Percentiles rank a stretch among this genome's conserved stretches.
Evolutionary conservation across 2,329 filamentous ascomycete species (phyloP).

Genomic region (Aspergillus sergii): DNA sequence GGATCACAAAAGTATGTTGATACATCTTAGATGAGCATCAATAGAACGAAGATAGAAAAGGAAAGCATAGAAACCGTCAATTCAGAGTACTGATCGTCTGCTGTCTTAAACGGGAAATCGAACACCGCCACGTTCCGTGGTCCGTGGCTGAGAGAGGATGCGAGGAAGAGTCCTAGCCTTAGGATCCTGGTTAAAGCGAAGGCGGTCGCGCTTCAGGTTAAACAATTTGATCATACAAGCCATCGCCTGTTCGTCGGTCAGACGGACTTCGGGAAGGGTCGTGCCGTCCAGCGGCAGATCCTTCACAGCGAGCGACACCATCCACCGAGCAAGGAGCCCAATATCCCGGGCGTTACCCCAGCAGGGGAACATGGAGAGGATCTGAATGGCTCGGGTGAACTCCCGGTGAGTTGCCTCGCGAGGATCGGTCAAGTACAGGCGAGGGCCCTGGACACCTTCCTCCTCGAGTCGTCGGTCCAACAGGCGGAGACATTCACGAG

Average conservation of each 20-base stretch:
- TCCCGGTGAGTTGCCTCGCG: constrained; percentile 18
- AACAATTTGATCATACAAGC: constrained; percentile 21
- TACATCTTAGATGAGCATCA: constrained; percentile 3
- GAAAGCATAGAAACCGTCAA: background rate
- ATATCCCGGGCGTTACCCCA: constrained; percentile 24
- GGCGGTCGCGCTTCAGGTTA: constrained; percentile 22
- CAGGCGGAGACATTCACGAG: constrained; percentile 22
- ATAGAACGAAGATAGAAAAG: background rate
- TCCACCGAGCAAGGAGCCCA: constrained; percentile 21
- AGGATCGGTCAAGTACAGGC: constrained; percentile 19
- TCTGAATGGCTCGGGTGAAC: constrained; percentile 24
- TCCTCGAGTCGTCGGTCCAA: constrained; percentile 21
- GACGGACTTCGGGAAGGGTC: constrained; percentile 8
- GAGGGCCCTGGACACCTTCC: constrained; percentile 14
- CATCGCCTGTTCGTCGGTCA: constrained; percentile 24
- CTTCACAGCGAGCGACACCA: constrained; percentile 19
- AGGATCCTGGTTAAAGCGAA: constrained; percentile 23
- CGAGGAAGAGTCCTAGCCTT: constrained; percentile 21
- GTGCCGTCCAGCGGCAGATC: constrained; percentile 18
- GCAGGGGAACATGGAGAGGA: constrained; percentile 25
- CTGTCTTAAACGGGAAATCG: constrained; percentile 20
- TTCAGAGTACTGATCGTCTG: background rate
- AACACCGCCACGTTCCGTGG: constrained; percentile 18
- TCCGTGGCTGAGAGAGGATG: constrained; percentile 20
- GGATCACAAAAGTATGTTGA: background rate